Base-by-base conservation (phyloP, 2,329 filamentous ascomycete species). In the Corinectria fuckeliana region DNA sequence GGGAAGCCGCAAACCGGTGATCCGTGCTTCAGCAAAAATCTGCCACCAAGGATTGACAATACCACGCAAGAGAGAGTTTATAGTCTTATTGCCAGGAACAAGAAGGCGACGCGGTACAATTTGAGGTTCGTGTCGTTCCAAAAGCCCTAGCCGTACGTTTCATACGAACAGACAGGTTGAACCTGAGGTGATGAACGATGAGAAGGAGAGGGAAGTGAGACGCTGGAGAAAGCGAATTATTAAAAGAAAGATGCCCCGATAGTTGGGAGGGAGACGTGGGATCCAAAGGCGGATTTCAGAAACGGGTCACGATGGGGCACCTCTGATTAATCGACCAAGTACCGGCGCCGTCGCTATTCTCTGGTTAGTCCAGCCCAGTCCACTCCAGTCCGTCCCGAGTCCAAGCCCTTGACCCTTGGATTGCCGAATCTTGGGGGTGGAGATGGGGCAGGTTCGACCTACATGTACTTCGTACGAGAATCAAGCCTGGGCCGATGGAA, bases 281-380 rank as follows among this genome's bases (percentile, higher is more conserved):
- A 20, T 54, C 39, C 28, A 58, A 13, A 47, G 28, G 44, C 56
- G 21, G 56, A 38, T 23, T 30, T 36, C 50, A 50, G 56, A 39
- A 58, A 38, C 34, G 14, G 56, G 50, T 50, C 56, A 58, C 56
- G 50, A 58, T 58, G 42, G 56, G 56, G 50, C 54, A 50, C 44
- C 49, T 58, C 30, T 41, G 44, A 58, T 49, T 44, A 44, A 47
- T 50, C 52, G 26, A 25, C 49, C 14, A 47, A n/a, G n/a, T n/a
- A n/a, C n/a, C n/a, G n/a, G n/a, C n/a, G n/a, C 34, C 34, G 51
- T 49, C 23, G 32, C 39, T 41, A 16, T 45, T 26, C 23, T n/a
- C 25, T 16, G 42, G 25, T 25, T 25, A 28, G 25, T 13, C 25
- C 42, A 45, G n/a, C 5, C 18, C 38, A 21, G 38, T n/a, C 23